Evolutionary conservation across 192 early-diverging fungal genomes (phyloP).

Genomic region (Backusella psychrophila): DNA sequence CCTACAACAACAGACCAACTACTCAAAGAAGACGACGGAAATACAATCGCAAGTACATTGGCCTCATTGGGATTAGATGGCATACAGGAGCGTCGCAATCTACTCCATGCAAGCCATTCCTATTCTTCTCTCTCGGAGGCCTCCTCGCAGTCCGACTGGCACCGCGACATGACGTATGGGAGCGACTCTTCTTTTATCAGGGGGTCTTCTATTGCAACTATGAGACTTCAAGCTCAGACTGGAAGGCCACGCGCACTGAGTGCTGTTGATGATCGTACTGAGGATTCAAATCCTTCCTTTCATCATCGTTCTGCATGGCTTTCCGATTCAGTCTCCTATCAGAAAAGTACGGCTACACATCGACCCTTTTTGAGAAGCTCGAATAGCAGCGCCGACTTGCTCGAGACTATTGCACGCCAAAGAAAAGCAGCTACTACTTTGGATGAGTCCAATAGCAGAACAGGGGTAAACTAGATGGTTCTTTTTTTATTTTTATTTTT

Average conservation of each 20-base stretch:
- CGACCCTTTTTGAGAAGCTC: constrained; percentile 6
- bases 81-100: background rate
- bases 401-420: constrained; percentile 16
- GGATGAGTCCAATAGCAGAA: background rate
- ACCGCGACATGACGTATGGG: constrained; percentile 3
- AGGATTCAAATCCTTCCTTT: background rate
- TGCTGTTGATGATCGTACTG: background rate
- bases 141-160: background rate
- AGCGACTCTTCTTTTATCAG: constrained; percentile 2
- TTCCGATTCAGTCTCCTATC: background rate
- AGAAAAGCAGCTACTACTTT: background rate
- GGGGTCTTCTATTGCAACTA: constrained; percentile 6
- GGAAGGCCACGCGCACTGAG: constrained; percentile 15
- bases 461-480: background rate
- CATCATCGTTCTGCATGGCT: background rate
- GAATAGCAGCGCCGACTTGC: constrained; percentile 19
- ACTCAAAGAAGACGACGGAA: constrained; percentile 19
- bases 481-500: background rate
- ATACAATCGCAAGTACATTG: constrained; percentile 33
- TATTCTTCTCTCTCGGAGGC: constrained; percentile 3
- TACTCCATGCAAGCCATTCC: background rate
- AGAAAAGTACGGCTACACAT: background rate
- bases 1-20: constrained; percentile 30
- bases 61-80: constrained; percentile 33
- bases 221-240: constrained; percentile 13